These are phyloP conservation scores for Xylariaceae sp. DNA, from an alignment of 2,329 filamentous ascomycete genomes.

Conservation along the genomic window DNA sequence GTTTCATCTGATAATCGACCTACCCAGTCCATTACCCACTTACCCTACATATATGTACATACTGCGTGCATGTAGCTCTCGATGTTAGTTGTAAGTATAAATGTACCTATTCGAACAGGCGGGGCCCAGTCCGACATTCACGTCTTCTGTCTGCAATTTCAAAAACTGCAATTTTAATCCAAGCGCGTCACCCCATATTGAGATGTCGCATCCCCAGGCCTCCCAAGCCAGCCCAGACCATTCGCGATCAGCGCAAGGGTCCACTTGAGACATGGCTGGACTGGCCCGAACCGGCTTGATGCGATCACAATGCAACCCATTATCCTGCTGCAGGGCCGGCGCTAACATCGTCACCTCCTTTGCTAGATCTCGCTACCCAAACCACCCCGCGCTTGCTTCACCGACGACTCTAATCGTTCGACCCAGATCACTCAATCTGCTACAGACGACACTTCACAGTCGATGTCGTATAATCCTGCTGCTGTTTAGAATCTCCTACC, in stretches of 20 bases:
- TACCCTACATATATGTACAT: too few relatives aligned
- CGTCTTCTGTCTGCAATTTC: background rate
- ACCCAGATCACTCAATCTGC: conserved; percentile 7
- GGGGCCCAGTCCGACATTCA: conserved; percentile 1
- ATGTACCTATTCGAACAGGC: conserved; percentile 24
- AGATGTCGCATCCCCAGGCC: conserved; percentile 20
- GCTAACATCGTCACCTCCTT: conserved; percentile 17
- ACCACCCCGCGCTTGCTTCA: conserved; percentile 11
- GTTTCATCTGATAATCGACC: background rate
- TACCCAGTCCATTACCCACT: background rate
- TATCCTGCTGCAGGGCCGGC: conserved; percentile 7
- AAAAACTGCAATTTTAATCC: too few relatives aligned
- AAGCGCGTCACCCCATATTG: conserved; percentile 27
- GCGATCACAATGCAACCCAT: conserved; percentile 9
- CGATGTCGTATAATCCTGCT: too few relatives aligned
- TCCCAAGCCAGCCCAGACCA: background rate
- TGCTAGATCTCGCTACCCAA: conserved; percentile 20
- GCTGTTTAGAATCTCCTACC: background rate
- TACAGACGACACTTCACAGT: background rate
- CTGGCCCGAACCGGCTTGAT: too few relatives aligned
- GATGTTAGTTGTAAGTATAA: too few relatives aligned
- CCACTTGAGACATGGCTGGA: too few relatives aligned
- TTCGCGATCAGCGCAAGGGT: conserved; percentile 35
- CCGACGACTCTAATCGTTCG: conserved; percentile 8
- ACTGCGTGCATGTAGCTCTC: too few relatives aligned